Evolutionary conservation across 2,329 filamentous ascomycete species (phyloP).

Genomic region (Aspergillus spinulosporus): DNA sequence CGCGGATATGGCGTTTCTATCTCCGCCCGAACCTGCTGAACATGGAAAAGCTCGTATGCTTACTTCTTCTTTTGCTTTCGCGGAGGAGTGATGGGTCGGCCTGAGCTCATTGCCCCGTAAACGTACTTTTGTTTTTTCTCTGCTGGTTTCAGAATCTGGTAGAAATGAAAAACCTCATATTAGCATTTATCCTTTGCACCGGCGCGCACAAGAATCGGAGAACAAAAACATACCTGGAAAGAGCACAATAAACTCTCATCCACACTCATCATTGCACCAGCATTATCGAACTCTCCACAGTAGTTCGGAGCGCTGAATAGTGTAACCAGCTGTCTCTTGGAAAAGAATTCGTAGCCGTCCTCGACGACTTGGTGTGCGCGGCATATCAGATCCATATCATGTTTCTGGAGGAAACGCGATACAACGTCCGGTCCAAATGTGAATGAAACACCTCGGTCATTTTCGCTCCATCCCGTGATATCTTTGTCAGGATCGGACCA

Average conservation of each 20-base stretch:
- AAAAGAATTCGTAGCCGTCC: constrained; percentile 99
- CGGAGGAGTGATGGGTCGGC: constrained; percentile 69
- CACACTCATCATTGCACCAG: constrained; percentile 99
- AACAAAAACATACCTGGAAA: constrained; percentile 72
- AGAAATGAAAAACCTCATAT: constrained; percentile 11
- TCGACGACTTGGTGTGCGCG: constrained; percentile 98
- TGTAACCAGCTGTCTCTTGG: constrained; percentile 94
- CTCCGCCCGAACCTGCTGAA: constrained; percentile 93
- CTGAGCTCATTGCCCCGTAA: constrained; percentile 68
- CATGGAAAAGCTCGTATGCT: constrained; percentile 69
- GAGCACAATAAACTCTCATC: constrained; percentile 98
- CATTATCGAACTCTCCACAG: constrained; percentile 99
- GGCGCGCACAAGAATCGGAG: background rate
- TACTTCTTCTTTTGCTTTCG: constrained; percentile 71
- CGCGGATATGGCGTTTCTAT: constrained; percentile 52
- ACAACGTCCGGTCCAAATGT: constrained; percentile 98
- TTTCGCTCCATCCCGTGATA: constrained; percentile 98
- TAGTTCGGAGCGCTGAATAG: constrained; percentile 98
- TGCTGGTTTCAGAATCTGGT: constrained; percentile 94
- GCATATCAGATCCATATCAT: constrained; percentile 99
- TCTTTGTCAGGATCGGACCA: constrained; percentile 99
- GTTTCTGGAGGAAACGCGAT: constrained; percentile 95
- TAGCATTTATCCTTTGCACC: constrained; percentile 13
- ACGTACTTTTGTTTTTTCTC: constrained; percentile 99
- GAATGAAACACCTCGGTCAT: constrained; percentile 97